Evolutionary conservation across 2,329 filamentous ascomycete genomes (phyloP).

Genomic region (Ophiostoma tasmaniense): DNA sequence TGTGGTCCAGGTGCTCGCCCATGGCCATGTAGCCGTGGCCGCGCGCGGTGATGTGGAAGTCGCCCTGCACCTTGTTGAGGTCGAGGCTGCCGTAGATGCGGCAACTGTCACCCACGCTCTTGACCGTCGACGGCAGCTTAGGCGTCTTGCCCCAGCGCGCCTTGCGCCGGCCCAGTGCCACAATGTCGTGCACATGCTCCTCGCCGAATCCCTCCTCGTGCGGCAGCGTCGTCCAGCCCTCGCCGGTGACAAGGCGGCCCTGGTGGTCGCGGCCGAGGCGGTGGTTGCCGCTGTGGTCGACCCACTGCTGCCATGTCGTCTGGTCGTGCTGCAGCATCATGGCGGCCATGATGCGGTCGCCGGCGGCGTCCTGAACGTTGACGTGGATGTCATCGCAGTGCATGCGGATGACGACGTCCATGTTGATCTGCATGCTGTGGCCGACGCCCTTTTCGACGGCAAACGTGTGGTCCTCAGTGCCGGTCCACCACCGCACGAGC

Average conservation of each 20-base stretch:
- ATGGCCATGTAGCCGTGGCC: conserved; percentile 89
- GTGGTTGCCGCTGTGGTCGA: conserved; percentile 58
- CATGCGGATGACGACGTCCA: conserved; percentile 91
- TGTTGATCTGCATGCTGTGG: conserved; percentile 83
- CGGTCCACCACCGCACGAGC: conserved; percentile 72
- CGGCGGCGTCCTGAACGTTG: conserved; percentile 92
- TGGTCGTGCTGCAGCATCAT: conserved; percentile 63
- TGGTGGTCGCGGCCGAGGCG: conserved; percentile 47
- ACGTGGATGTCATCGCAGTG: conserved; percentile 79
- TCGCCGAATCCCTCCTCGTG: conserved; percentile 63
- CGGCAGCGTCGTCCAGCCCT: conserved; percentile 44
- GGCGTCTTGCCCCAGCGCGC: conserved; percentile 71
- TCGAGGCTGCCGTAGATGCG: conserved; percentile 84
- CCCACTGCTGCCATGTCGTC: conserved; percentile 79
- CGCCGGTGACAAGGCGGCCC: conserved; percentile 47
- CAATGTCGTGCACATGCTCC: conserved; percentile 85
- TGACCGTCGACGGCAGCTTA: conserved; percentile 44
- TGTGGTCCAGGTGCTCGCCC: conserved; percentile 72
- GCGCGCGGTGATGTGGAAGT: conserved; percentile 93
- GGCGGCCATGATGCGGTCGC: conserved; percentile 81
- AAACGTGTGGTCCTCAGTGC: conserved; percentile 80
- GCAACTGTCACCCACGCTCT: conserved; percentile 62
- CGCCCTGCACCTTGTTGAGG: conserved; percentile 93
- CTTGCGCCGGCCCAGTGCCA: conserved; percentile 57
- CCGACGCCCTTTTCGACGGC: conserved; percentile 86